Evolutionary conservation across 176 grass and related monocot species (phyloP).

Genomic region (Ampelocalamus luodianensis): DNA sequence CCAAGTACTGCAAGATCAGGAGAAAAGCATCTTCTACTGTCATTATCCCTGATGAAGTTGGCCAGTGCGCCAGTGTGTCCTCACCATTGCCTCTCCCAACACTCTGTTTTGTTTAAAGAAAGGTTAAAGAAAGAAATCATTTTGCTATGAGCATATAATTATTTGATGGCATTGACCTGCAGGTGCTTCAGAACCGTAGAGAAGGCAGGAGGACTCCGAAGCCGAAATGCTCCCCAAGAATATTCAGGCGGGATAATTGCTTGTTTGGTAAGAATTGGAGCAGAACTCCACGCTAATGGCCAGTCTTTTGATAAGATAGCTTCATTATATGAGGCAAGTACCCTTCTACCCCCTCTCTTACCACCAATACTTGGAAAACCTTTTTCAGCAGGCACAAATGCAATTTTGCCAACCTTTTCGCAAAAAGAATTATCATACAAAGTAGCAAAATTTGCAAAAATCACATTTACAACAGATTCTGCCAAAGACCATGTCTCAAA

Average conservation of each 20-base stretch:
- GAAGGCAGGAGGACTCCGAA: constrained; percentile 86
- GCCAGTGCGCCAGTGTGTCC: constrained; percentile 95
- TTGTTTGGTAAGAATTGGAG: constrained; percentile 86
- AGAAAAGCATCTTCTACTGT: constrained; percentile 85
- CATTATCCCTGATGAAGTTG: constrained; percentile 75
- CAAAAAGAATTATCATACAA: constrained; percentile 87
- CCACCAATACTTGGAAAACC: constrained; percentile 96
- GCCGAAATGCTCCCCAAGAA: constrained; percentile 88
- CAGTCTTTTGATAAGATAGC: constrained; percentile 85
- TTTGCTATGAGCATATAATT: constrained; percentile 30
- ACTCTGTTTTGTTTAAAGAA: constrained; percentile 59
- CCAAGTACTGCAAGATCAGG: constrained; percentile 78
- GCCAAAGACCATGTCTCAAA: constrained; percentile 83
- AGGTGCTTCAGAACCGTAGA: constrained; percentile 85
- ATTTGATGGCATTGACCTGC: constrained; percentile 56
- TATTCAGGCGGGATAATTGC: constrained; percentile 87
- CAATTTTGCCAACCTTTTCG: constrained; percentile 83
- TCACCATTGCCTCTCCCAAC: constrained; percentile 92
- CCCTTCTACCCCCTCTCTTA: constrained; percentile 88
- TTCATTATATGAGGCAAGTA: constrained; percentile 87
- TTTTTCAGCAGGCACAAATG: constrained; percentile 95
- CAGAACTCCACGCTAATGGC: constrained; percentile 87
- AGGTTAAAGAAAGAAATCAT: constrained; percentile 33
- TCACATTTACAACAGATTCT: constrained; percentile 75
- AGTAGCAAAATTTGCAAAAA: constrained; percentile 90